Base-by-base conservation (phyloP, 2,329 filamentous ascomycete species). In the Trichophyton schoenleinii region DNA sequence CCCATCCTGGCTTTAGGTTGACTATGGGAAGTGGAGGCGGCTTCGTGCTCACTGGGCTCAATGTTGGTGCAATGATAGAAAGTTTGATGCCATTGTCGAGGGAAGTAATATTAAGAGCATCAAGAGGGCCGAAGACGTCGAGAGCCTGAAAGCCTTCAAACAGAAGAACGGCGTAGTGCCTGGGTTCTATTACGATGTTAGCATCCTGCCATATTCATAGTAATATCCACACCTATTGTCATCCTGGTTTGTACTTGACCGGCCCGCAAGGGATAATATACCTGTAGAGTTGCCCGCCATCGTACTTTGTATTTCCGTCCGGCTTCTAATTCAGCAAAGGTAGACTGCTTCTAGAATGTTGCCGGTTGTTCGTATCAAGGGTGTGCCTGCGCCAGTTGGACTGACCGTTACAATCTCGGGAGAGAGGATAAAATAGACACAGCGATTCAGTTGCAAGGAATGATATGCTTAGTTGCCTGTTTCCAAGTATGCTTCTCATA, bases 91-190 rank as follows among this genome's bases (percentile, higher is more conserved):
- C 53, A 2, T 68, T 61, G 11, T 49, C 63, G n/a, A 59, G 61
- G 3, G 70, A 67, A 52, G 72, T 64, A 4, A 67, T 49, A 60
- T 71, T 77, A 25, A 81, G 70, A 64, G 75, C 73, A 63, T 80
- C 77, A 13, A 81, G 68, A 5, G 79, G 79, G 3, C 78, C 79
- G 58, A 75, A 74, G 48, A 70, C 71, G 60, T 78, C 74, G 3
- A 76, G 68, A 20, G 74, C 72, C 66, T 78, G 72, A 65, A 76
- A 76, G 36, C 73, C 74, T 1, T 74, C 73, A 65, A 41, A 78
- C 13, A 78, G 66, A 13, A 73, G 34, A 28, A 67, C n/a, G 60
- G 63, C 65, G 59, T 64, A 63, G 60, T 65, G 49, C 9, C 58
- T 34, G 4, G 60, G 63, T 28, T 59, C 60, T n/a, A 44, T 20